Conservation (phyloP, 371 early-diverging fungal genomes). For the Basidiobolus meristosporus region DNA sequence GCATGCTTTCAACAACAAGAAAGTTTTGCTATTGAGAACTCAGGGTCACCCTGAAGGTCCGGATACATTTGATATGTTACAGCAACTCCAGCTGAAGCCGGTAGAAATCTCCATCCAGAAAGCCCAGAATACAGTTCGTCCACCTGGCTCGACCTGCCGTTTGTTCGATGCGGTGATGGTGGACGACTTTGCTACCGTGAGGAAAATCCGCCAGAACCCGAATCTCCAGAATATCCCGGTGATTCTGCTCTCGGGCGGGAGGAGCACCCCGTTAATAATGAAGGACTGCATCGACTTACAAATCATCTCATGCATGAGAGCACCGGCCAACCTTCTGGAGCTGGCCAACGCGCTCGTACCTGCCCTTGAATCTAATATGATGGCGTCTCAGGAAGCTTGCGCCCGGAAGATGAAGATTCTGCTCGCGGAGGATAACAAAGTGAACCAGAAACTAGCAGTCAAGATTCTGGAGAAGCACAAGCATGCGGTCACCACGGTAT, state of each 20-base stretch:
- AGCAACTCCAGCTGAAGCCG: conserved; percentile 17
- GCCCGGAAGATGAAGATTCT: conserved; percentile 21
- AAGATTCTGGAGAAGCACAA: conserved; percentile 55
- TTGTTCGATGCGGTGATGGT: conserved; percentile 29
- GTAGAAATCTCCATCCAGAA: conserved; percentile 16
- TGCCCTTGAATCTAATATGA: conserved; percentile 40
- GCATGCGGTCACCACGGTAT: conserved; percentile 43
- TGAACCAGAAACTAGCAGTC: conserved; percentile 62
- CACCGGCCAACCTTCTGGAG: conserved; percentile 30
- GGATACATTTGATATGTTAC: conserved; percentile 6
- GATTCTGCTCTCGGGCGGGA: conserved; percentile 23
- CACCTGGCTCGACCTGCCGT: conserved; percentile 6
- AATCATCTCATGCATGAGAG: conserved; percentile 36
- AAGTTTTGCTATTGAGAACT: conserved; percentile 18
- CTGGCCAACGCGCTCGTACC: conserved; percentile 40
- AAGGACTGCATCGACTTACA: conserved; percentile 38
- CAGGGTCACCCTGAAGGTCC: conserved; percentile 2
- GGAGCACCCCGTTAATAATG: conserved; percentile 21
- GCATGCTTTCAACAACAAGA: conserved; percentile 16
- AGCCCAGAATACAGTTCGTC: conserved; percentile 3
- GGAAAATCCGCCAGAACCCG: conserved; percentile 24
- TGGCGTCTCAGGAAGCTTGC: conserved; percentile 9
- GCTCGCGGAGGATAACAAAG: conserved; percentile 63
- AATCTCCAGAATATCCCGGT: conserved; percentile 41
- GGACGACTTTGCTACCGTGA: conserved; percentile 22